Evolutionary conservation across 2,329 filamentous ascomycete genomes (phyloP).

Genomic region (Sporothrix variecibatus): DNA sequence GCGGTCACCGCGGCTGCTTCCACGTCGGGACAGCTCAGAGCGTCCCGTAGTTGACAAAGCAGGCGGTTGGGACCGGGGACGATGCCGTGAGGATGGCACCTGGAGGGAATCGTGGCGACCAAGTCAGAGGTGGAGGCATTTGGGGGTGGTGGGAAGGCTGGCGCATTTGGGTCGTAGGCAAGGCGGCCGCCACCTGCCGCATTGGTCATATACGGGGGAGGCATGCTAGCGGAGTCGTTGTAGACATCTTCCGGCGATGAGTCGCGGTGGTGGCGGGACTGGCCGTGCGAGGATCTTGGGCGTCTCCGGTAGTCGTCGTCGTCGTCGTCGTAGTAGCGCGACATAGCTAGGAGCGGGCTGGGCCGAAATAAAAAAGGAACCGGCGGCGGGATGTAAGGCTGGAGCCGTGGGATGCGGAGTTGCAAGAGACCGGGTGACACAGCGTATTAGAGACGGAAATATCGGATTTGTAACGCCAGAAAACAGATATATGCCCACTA

Average conservation of each 20-base stretch:
- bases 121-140: constrained; percentile 24
- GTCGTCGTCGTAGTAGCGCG: constrained; percentile 42
- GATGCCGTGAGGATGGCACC: constrained; percentile 33
- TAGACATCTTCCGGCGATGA: constrained; percentile 14
- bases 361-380: not conserved
- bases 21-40: constrained; percentile 21
- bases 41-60: constrained; percentile 14
- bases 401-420: not conserved
- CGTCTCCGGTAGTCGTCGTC: constrained; percentile 36
- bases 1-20: constrained; percentile 5
- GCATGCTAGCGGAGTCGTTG: not conserved
- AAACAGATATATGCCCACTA: not conserved
- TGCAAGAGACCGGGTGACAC: not conserved
- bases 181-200: not conserved
- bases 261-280: constrained; percentile 17
- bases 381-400: not conserved
- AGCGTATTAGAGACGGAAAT: not conserved
- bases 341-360: constrained; percentile 4
- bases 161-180: constrained; percentile 48
- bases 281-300: constrained; percentile 27
- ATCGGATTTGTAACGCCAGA: not conserved
- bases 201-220: constrained; percentile 25
- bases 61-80: constrained; percentile 37
- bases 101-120: constrained; percentile 32
- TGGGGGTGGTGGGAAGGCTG: constrained; percentile 30